Evolutionary conservation across 495 filamentous ascomycete species (phyloP).

Genomic region (Pseudotulostoma volvatum): DNA sequence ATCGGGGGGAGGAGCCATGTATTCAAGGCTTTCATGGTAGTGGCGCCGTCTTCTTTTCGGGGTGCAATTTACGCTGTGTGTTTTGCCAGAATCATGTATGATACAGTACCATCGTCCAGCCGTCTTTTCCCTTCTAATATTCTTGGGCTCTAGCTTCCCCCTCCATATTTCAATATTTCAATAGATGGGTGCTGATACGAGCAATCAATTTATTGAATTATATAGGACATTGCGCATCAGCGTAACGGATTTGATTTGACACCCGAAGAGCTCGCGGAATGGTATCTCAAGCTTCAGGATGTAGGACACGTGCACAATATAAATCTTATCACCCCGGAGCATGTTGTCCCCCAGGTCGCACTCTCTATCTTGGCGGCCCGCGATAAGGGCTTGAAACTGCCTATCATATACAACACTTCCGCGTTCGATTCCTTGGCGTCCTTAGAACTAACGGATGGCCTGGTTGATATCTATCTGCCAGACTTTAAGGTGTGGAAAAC

Average conservation of each 20-base stretch:
- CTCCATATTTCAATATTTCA: background rate
- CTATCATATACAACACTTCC: conserved; percentile 66
- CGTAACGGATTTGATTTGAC: conserved; percentile 59
- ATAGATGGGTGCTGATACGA: background rate
- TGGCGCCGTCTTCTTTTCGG: conserved; percentile 60
- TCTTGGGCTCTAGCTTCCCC: background rate
- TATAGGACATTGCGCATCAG: conserved; percentile 51
- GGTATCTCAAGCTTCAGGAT: conserved; percentile 58
- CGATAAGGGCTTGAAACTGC: conserved; percentile 46
- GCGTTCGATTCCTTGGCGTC: conserved; percentile 56
- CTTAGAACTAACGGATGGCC: conserved; percentile 48
- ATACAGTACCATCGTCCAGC: background rate
- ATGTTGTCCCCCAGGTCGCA: conserved; percentile 63
- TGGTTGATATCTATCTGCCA: conserved; percentile 63
- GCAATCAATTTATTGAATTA: background rate
- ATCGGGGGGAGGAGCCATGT: conserved; percentile 44
- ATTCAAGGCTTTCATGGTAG: conserved; percentile 61
- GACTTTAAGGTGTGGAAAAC: conserved; percentile 65
- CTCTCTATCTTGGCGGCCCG: conserved; percentile 50
- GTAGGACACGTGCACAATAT: conserved; percentile 62
- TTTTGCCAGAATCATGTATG: conserved; percentile 62
- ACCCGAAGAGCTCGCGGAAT: conserved; percentile 56
- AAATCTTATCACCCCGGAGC: conserved; percentile 62
- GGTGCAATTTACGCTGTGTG: conserved; percentile 60
- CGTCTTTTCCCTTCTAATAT: too few species aligned